These are phyloP conservation scores for Diaporthe australafricana DNA, from an alignment of 2,329 filamentous ascomycete species.

Conservation along the genomic window DNA sequence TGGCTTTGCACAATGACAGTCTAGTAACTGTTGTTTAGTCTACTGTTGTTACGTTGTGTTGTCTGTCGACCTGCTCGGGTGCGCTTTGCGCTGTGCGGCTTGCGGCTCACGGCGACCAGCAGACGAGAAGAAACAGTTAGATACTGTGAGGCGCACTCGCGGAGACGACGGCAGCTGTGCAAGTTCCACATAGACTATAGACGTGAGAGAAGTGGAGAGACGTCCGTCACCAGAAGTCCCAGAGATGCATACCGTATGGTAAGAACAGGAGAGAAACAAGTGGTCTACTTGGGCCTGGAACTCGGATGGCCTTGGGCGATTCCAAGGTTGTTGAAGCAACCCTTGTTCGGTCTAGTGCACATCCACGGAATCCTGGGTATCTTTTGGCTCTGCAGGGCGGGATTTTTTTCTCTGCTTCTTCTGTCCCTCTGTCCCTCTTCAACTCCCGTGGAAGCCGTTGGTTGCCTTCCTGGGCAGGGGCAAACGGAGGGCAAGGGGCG, in stretches of 20 bases:
- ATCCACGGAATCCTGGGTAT: slow-evolving; percentile 1
- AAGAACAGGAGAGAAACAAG: slow-evolving; percentile 8
- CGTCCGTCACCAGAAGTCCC: slow-evolving; percentile 12
- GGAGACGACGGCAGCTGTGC: slow-evolving; percentile 1
- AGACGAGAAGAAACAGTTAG: not conserved
- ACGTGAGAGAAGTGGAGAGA: slow-evolving; percentile 13
- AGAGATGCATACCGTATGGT: slow-evolving; percentile 20
- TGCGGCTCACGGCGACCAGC: no score
- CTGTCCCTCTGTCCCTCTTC: not conserved
- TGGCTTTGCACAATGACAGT: not conserved
- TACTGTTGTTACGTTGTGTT: not conserved
- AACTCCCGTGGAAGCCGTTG: not conserved
- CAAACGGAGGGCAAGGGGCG: not conserved
- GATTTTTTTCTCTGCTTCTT: not conserved
- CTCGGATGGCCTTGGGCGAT: slow-evolving; percentile 1
- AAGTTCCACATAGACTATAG: slow-evolving; percentile 18
- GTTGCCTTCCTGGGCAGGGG: not conserved
- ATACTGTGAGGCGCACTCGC: not conserved
- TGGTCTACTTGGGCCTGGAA: slow-evolving; percentile 3
- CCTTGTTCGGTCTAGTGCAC: slow-evolving; percentile 13
- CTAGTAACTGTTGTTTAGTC: not conserved
- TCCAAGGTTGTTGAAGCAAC: slow-evolving; percentile 24
- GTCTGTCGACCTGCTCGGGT: slow-evolving; percentile 5
- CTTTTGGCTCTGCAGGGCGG: not conserved
- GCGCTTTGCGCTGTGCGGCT: not conserved